These are phyloP conservation scores for Punica granatum DNA, from an alignment of 345 rosid species.

Conservation along the genomic window DNA sequence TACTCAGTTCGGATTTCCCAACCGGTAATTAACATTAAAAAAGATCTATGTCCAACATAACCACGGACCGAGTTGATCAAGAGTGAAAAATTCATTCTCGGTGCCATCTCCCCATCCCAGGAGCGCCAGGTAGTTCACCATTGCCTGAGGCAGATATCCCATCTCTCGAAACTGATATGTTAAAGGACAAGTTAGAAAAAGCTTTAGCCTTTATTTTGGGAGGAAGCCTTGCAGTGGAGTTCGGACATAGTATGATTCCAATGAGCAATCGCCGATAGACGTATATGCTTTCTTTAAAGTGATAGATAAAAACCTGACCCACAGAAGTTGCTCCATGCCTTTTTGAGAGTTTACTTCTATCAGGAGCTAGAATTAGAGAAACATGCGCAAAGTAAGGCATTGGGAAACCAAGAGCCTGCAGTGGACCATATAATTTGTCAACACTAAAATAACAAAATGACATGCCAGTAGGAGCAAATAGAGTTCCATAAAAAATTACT, in stretches of 20 bases:
- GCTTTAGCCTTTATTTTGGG: background rate
- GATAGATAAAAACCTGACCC: slow-evolving; percentile 55
- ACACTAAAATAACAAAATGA: slow-evolving; percentile 10
- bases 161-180: slow-evolving; percentile 70
- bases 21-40: background rate
- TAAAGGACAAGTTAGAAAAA: slow-evolving; percentile 5
- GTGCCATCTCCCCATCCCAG: slow-evolving; percentile 99
- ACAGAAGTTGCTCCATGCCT: slow-evolving; percentile 96
- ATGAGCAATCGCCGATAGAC: background rate
- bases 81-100: slow-evolving; percentile 86
- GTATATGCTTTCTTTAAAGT: background rate
- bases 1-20: background rate
- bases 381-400: slow-evolving; percentile 94
- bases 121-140: slow-evolving; percentile 91
- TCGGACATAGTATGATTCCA: background rate
- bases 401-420: slow-evolving; percentile 78
- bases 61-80: slow-evolving; percentile 67
- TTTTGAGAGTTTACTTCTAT: slow-evolving; percentile 89
- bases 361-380: slow-evolving; percentile 91
- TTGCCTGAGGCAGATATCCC: slow-evolving; percentile 90
- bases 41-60: background rate
- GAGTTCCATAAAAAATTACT: background rate
- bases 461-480: background rate
- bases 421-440: slow-evolving; percentile 12
- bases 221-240: slow-evolving; percentile 1